Evolutionary conservation across 2,329 filamentous ascomycete genomes (phyloP).

Genomic region (Botrytis fragariae): DNA sequence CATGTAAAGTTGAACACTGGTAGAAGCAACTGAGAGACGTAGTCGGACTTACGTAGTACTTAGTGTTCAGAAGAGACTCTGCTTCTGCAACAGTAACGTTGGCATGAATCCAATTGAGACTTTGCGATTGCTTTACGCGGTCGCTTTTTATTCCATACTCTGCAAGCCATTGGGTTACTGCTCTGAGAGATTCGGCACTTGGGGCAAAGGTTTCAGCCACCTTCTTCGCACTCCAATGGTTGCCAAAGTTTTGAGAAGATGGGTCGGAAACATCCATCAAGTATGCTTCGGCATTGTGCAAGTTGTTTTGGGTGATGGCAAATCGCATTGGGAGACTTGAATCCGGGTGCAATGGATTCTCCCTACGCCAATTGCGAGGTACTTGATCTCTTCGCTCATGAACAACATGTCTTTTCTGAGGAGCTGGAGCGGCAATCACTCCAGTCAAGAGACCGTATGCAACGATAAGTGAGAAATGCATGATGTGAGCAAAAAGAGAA

Average conservation of each 20-base stretch:
- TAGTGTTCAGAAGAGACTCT: slow-evolving; percentile 52
- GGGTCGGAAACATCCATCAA: slow-evolving; percentile 42
- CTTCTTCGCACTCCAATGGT: slow-evolving; percentile 19
- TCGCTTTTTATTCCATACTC: slow-evolving; percentile 48
- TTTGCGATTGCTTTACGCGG: slow-evolving; percentile 47
- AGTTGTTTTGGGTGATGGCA: slow-evolving; percentile 46
- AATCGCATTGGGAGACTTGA: slow-evolving; percentile 36
- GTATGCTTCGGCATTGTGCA: slow-evolving; percentile 45
- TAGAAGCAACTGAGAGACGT: neutral
- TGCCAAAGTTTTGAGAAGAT: slow-evolving; percentile 33
- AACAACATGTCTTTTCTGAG: slow-evolving; percentile 21
- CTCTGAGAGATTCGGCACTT: slow-evolving; percentile 44
- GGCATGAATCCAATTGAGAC: slow-evolving; percentile 35
- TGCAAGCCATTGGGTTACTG: slow-evolving; percentile 49
- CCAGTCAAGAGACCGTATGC: slow-evolving; percentile 18
- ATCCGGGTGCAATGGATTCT: slow-evolving; percentile 19
- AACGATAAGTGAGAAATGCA: slow-evolving; percentile 17
- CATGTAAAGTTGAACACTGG: neutral
- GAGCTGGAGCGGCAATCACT: slow-evolving; percentile 18
- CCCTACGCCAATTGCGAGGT: slow-evolving; percentile 22
- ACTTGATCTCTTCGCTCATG: slow-evolving; percentile 23
- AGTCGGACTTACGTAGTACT: slow-evolving; percentile 40
- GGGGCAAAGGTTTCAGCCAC: slow-evolving; percentile 44
- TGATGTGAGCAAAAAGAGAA: slow-evolving; percentile 6
- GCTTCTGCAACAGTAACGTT: slow-evolving; percentile 42